Evolutionary conservation across 2,329 filamentous ascomycete genomes (phyloP).

Genomic region (Phymatotrichopsis omnivora): DNA sequence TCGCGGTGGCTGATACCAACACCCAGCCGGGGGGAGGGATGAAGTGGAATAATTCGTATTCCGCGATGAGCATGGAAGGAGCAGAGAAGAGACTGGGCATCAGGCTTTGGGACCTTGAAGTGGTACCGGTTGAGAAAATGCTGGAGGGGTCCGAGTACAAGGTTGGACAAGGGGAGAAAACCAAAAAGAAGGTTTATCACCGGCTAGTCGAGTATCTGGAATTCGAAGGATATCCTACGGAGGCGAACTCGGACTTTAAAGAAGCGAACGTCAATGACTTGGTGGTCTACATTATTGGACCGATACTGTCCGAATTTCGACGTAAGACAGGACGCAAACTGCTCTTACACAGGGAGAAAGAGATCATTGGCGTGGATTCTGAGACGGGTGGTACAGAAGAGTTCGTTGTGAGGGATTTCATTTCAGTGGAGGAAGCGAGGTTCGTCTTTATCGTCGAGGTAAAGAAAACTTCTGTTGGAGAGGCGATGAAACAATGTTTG

Average conservation of each 20-base stretch:
- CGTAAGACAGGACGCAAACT: slow-evolving; percentile 3
- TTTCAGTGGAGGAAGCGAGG: neutral
- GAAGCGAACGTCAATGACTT: slow-evolving; percentile 4
- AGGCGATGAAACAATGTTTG: too few species aligned
- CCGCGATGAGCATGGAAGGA: slow-evolving; percentile 2
- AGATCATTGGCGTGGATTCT: neutral
- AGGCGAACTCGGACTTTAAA: too few species aligned
- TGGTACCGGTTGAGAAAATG: slow-evolving; percentile 3
- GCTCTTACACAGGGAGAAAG: slow-evolving; percentile 1
- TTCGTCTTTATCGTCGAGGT: slow-evolving; percentile 5
- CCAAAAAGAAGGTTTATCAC: slow-evolving; percentile 4
- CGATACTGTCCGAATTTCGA: neutral
- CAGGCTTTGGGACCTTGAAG: too few species aligned
- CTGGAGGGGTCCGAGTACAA: neutral
- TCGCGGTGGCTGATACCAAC: slow-evolving; percentile 2
- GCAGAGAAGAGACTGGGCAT: too few species aligned
- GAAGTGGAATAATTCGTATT: slow-evolving; percentile 14
- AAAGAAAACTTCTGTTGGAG: too few species aligned
- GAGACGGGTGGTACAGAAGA: slow-evolving; percentile 1
- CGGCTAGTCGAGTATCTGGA: neutral
- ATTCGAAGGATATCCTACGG: too few species aligned
- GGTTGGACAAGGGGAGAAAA: neutral
- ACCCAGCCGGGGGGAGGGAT: slow-evolving; percentile 1
- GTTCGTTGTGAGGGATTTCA: too few species aligned
- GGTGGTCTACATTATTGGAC: slow-evolving; percentile 1